A percentile compares a stretch with the other conserved stretches of the same genome.
Evolutionary conservation across 148 eudicot genomes (phyloP).

Genomic region (Heliosperma pusillum): DNA sequence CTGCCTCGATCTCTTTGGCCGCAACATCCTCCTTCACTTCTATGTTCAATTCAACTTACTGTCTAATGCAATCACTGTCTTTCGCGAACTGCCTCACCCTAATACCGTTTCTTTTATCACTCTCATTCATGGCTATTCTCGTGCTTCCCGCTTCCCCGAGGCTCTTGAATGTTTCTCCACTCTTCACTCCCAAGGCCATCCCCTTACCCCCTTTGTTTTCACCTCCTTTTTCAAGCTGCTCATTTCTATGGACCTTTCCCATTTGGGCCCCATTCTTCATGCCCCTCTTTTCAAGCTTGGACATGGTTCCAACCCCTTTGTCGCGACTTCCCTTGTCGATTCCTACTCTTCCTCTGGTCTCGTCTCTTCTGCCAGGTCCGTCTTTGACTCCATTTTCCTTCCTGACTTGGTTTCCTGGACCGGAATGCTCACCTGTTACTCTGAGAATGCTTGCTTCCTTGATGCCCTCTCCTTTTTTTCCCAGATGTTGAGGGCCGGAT

Average conservation of each 20-base stretch:
- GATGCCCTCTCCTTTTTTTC: slow-evolving; percentile 48
- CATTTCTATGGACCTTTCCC: slow-evolving; percentile 50
- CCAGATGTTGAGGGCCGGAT: slow-evolving; percentile 57
- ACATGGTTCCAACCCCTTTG: slow-evolving; percentile 54
- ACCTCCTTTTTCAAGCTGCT: slow-evolving; percentile 67
- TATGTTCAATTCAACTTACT: slow-evolving; percentile 45
- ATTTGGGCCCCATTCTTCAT: slow-evolving; percentile 41
- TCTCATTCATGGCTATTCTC: slow-evolving; percentile 53
- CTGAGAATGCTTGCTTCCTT: slow-evolving; percentile 51
- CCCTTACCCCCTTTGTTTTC: slow-evolving; percentile 73
- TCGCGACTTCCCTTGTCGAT: slow-evolving; percentile 78
- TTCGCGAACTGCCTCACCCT: slow-evolving; percentile 60
- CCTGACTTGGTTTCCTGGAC: slow-evolving; percentile 86
- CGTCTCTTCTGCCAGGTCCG: slow-evolving; percentile 48
- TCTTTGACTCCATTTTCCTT: slow-evolving; percentile 51
- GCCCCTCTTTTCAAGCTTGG: slow-evolving; percentile 63
- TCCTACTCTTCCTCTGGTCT: slow-evolving; percentile 57
- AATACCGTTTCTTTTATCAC: slow-evolving; percentile 70
- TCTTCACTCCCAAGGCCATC: slow-evolving; percentile 65
- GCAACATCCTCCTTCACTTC: slow-evolving; percentile 58
- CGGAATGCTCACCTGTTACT: slow-evolving; percentile 75
- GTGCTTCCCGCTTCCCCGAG: slow-evolving; percentile 26
- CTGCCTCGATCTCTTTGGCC: slow-evolving; percentile 60
- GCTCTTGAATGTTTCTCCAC: slow-evolving; percentile 47
- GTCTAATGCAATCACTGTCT: slow-evolving; percentile 48